Conservation (phyloP, 179 eudicot species). For the Spinacia oleracea region DNA sequence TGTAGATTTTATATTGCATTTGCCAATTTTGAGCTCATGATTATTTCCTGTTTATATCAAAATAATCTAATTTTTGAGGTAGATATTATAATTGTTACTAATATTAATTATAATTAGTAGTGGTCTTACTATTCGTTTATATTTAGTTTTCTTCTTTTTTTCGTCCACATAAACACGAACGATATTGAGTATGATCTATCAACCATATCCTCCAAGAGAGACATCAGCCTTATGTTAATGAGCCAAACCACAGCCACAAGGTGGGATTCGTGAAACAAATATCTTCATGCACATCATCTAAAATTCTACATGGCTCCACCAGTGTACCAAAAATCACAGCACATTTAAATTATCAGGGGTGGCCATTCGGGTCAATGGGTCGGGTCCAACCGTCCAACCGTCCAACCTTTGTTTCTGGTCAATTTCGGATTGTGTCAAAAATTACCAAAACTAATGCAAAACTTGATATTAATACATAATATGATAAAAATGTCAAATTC, state of each 20-base stretch:
- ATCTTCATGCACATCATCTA: neutral
- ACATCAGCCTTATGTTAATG: constrained; percentile 2
- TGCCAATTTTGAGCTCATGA: neutral
- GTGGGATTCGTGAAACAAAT: neutral
- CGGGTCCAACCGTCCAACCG: too few species aligned
- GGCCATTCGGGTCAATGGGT: too few species aligned
- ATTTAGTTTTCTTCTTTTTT: neutral
- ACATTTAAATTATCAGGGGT: too few species aligned
- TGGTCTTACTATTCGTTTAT: neutral
- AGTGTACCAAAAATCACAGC: neutral
- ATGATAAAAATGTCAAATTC: too few species aligned
- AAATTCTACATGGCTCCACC: neutral
- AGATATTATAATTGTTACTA: neutral
- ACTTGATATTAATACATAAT: too few species aligned
- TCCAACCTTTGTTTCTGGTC: too few species aligned
- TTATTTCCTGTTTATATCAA: neutral
- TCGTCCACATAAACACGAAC: neutral
- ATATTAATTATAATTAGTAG: neutral
- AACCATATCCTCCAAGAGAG: constrained; percentile 7
- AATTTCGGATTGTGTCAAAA: too few species aligned
- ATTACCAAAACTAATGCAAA: too few species aligned
- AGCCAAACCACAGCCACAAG: constrained; percentile 25
- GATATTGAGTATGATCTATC: neutral
- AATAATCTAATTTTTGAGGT: neutral
- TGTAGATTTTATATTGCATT: constrained; percentile 14